Evolutionary conservation across 805 yeast genomes (phyloP), one percentile per base, ranked within the genome.

Genomic region (Barnettozyma californica): DNA sequence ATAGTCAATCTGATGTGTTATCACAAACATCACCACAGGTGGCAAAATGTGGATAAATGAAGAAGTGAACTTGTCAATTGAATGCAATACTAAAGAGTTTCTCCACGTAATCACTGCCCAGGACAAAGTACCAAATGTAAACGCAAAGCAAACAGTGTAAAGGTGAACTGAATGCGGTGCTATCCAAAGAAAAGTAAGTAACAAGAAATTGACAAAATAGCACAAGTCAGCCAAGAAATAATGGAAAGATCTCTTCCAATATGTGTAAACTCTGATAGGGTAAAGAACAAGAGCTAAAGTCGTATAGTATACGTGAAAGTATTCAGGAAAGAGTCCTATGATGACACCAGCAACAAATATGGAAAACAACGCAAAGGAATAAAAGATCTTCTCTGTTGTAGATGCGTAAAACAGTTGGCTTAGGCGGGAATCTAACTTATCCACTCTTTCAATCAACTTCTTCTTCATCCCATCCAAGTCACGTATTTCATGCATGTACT

Each of bases 31-130:
- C 3, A 91, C 84, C 19, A 83, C 78, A 0, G 97, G 96, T 1
- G 99, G 99, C 68, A 88, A 76, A 13, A 94, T 74, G 62, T 92
- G 99, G 53, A 92, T 92, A 59, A 89, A 86, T 2, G 95, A 83
- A 19, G 92, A 82, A 2, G 98, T 94, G 14, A 91, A 88, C 65
- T 92, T 92, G 55, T 92, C 99, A 51, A 92, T 77, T 11, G 92
- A 83, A 62, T 92, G 99, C 43, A 92, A 72, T 9, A 92, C 98
- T 47, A 92, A 72, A 7, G 97, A 90, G 64, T 92, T 92, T 57
- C 96, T 75, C 99, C 98, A 92, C 0, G 97, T 87, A 40, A 92
- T 82, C 20, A 92, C 96, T 0, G 97, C 97, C 77, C 88, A 91
- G 6, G 96, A 78, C 48, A 92, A 68, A 0, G 97, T 88, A 1